Evolutionary conservation across 2,329 filamentous ascomycete genomes (phyloP), one percentile per base, ranked within the genome.

Genomic region (Fusarium xylarioides): DNA sequence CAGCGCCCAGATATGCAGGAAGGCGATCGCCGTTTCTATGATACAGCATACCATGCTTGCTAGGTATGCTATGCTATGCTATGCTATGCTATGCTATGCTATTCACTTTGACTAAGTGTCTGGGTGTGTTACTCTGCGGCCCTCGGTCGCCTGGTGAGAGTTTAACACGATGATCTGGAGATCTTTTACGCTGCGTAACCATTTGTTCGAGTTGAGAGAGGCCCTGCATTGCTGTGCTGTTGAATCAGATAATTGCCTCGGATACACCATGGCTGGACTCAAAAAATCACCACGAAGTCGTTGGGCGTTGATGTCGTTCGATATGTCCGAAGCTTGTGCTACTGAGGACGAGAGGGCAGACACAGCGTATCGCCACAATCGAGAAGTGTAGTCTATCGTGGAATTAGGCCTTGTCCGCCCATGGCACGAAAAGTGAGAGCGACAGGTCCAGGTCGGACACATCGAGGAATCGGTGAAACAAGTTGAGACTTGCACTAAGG

Each of bases 121-220:
- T 43, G 9, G 40, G 38, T 55, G 63, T 62, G 49, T 56, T 57
- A 53, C 50, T 55, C 53, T 32, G 47, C 60, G 26, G 37, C 38
- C 58, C 43, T 66, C 18, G 44, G 59, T 42, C 59, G 46, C 42
- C 50, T 44, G 56, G 56, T 59, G 50, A 66, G 47, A 56, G 56
- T 46, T 50, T 40, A 21, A 63, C 60, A 38, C 66, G 71, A 71
- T 71, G 66, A 71, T 68, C 58, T 71, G 54, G 71, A 74, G 71
- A 74, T 67, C 66, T 49, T 43, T 34, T n/a, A 43, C 34, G 63
- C 40, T 68, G 67, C 47, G 59, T 74, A 68, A 74, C 71, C 30
- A 10, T 12, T 38, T 30, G 52, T 21, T 61, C 55, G 34, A 52
- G 19, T 43, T n/a, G 28, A 46, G 52, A 43, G 32, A n/a, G 52